Conservation (phyloP, 2,329 filamentous ascomycete species). For the Fusarium tupiense region DNA sequence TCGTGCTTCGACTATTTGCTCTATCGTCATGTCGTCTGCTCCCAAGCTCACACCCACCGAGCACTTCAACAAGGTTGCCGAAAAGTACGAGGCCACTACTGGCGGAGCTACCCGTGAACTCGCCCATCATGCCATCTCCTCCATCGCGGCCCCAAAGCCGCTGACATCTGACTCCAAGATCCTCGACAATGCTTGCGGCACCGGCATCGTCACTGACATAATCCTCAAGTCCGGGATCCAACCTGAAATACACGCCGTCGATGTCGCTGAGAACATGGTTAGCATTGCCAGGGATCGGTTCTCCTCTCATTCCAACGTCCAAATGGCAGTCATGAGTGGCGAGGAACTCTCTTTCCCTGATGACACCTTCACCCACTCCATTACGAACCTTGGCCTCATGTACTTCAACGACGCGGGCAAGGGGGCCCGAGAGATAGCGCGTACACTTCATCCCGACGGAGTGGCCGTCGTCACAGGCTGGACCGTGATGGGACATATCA, state of each 20-base stretch:
- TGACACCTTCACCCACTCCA: neutral
- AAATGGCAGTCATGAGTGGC: accelerated
- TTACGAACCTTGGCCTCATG: neutral
- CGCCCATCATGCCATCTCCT: neutral
- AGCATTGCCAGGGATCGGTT: neutral
- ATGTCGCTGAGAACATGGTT: neutral
- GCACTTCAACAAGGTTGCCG: neutral
- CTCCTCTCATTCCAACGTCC: accelerated
- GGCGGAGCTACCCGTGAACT: neutral
- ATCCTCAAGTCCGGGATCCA: neutral
- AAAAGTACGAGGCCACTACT: neutral
- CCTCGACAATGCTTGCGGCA: neutral
- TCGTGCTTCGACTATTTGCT: neutral
- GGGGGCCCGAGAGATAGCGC: neutral
- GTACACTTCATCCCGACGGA: neutral
- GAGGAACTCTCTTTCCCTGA: neutral
- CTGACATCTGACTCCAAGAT: neutral
- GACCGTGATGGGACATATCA: neutral
- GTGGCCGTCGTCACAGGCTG: accelerated
- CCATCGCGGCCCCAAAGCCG: neutral
- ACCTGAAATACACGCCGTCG: neutral
- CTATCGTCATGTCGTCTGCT: neutral
- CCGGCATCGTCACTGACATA: neutral
- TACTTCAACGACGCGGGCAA: neutral
- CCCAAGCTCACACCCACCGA: neutral